Evolutionary conservation across 2,329 filamentous ascomycete species (phyloP), one percentile per base, ranked within the genome.

Genomic region (Apiospora hydei): DNA sequence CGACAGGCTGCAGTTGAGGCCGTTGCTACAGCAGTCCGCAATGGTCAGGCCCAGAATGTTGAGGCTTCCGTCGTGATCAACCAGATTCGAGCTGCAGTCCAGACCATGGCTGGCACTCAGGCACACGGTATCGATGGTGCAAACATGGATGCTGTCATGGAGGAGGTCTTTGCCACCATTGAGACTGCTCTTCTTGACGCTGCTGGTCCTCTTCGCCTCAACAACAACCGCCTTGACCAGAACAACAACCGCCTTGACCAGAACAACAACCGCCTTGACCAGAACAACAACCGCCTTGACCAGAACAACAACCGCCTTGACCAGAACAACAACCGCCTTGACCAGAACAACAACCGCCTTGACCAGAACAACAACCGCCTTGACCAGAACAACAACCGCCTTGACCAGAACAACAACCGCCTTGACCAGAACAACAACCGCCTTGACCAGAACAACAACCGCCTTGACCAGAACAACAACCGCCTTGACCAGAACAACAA

Each of bases 71-170:
- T 70, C 3, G 47, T 80, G 24, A 46, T 79, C 6, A 47, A 67
- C 0, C 73, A 76, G 0, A 74, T 79, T 24, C 75, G 74, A 11
- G 8, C n/a, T 11, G 34, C 38, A 14, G 73, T 76, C 21, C 69
- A 88, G 71, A 26, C 84, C 75, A 67, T 88, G 79, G 73, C 83
- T 78, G 16, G 85, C 81, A 11, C 83, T 81, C 71, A 70, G 2
- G 10, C 41, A 11, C 38, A 46, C 16, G 41, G 51, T 13, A 14
- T 67, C 0, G 11, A 74, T 4, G 71, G 41, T n/a, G 61, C 70
- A 21, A 74, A 79, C 14, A 67, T 80, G 67, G 72, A 77, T 2
- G 46, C 41, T 1, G 74, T 80, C 14, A 66, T 77, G 30, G 77
- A 78, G 26, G 26, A 76, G 0, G 71, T 79, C 1, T 80, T 79